Base-by-base conservation (phyloP, 2,329 filamentous ascomycete genomes). In the Beauveria varroae region DNA sequence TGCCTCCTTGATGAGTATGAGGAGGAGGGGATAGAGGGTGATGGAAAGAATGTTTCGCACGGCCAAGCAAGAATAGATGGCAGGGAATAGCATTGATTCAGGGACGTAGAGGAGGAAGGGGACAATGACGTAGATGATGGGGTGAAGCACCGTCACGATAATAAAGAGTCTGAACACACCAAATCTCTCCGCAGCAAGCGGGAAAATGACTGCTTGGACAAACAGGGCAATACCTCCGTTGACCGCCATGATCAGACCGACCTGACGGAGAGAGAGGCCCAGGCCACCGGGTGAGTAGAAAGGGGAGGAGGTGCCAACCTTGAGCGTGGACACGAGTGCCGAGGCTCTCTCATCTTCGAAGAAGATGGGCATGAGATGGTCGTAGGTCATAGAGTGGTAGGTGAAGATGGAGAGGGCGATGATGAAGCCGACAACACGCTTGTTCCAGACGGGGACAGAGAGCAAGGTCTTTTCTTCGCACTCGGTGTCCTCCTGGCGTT, bases 321-420 rank as follows among this genome's bases (percentile, higher is more conserved):
- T 67, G 47, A 72, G 63, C 26, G 74, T 65, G 6, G 76, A 71
- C 47, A 76, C 73, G 51, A 77, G 70, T 28, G 74, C 41, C 22
- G 54, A 71, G 64, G 74, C 76, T 34, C 83, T 82, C 46, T 86
- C 81, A 68, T 96, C 92, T 72, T 97, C 92, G 57, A 96, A 85
- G 75, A 96, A 97, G 63, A 97, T 96, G 8, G 93, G 93, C 59
- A 96, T 80, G 1, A 97, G 82, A 71, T 96, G 90, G 70, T 97
- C 93, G 74, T 91, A 97, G 0, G 89, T 92, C 92, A 97, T 97
- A 43, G 89, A 91, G 75, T 97, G 93, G 72, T 96, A 96, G 5
- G 91, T 95, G 76, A 96, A 96, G 65, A 97, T 90, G 50, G 89
- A 90, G 53, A 97, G 77, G 1, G 93, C 88, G n/a, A 91, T 69